phyloP scores from a whole-genome alignment of 1,284 basidiomycete genomes.

The Moesziomyces aphidis region DNA sequence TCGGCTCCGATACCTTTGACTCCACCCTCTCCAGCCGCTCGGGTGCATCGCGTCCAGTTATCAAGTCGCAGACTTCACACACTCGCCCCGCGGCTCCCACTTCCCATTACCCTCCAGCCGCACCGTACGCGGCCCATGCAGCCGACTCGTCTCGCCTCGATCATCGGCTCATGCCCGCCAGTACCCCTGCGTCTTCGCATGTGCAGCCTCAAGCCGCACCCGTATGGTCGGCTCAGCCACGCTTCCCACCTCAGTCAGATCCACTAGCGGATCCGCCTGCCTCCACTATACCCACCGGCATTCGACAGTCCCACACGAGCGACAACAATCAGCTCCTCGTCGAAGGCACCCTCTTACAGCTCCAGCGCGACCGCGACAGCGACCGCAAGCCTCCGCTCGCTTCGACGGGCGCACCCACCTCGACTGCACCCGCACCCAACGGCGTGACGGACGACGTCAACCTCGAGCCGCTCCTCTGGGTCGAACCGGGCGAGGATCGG shows the following conservation, averaged over 20 bases:
- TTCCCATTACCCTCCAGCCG: background rate
- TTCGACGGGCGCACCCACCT: background rate
- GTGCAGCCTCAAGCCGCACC: background rate
- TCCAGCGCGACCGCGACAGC: conserved; percentile 22
- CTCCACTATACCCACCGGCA: background rate
- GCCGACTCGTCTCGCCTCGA: background rate
- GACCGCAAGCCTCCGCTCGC: background rate
- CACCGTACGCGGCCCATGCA: background rate
- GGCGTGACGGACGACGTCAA: conserved; percentile 18
- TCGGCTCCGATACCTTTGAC: conserved; percentile 21
- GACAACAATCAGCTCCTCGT: conserved; percentile 25
- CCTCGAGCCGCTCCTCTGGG: conserved; percentile 44
- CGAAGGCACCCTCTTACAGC: conserved; percentile 26
- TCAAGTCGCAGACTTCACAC: conserved; percentile 8
- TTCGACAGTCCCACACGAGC: conserved; percentile 8
- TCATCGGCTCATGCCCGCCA: background rate
- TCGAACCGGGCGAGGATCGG: conserved; percentile 28
- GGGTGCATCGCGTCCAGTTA: conserved; percentile 1
- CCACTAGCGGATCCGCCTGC: background rate
- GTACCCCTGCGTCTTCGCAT: background rate
- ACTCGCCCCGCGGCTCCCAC: conserved; percentile 6
- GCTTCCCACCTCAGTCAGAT: background rate
- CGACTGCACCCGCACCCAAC: background rate
- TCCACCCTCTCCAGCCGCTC: conserved; percentile 13
- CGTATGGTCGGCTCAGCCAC: conserved; percentile 1